These are phyloP conservation scores for Cubamyces lactineus DNA, from an alignment of 768 basidiomycete species.

Conservation along the genomic window DNA sequence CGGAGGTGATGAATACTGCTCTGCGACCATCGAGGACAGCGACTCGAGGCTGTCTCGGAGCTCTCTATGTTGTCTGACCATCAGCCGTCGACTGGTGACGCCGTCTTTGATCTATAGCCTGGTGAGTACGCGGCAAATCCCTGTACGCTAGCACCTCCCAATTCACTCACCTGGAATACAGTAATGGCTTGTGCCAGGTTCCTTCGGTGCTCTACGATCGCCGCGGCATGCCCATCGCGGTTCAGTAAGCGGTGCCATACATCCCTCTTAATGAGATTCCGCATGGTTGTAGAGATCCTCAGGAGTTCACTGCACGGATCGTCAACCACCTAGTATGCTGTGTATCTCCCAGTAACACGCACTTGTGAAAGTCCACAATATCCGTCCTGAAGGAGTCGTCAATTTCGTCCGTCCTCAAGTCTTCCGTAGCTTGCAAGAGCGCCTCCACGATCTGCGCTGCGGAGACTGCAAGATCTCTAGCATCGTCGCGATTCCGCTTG, in stretches of 20 bases:
- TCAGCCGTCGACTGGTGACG: background rate
- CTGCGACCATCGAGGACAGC: background rate
- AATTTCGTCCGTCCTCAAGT: background rate
- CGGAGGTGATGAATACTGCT: background rate
- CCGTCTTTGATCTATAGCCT: background rate
- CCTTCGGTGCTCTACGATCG: background rate
- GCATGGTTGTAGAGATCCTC: constrained; percentile 1
- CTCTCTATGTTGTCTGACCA: constrained; percentile 4
- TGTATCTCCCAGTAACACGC: background rate
- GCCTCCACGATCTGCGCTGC: background rate
- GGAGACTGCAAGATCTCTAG: background rate
- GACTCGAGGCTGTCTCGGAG: background rate
- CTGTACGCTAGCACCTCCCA: background rate
- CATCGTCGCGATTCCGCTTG: background rate
- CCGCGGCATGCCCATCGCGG: background rate
- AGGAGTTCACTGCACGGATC: background rate
- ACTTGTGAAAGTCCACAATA: background rate
- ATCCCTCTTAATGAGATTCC: background rate
- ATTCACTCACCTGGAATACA: background rate
- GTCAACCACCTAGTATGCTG: background rate
- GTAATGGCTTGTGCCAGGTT: background rate
- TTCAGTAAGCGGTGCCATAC: background rate
- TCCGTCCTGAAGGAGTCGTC: background rate
- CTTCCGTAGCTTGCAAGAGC: background rate
- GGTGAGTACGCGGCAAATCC: background rate